These are phyloP conservation scores for Coniochaeta sp. DNA, from an alignment of 2,329 filamentous ascomycete species.

Conservation along the genomic window DNA sequence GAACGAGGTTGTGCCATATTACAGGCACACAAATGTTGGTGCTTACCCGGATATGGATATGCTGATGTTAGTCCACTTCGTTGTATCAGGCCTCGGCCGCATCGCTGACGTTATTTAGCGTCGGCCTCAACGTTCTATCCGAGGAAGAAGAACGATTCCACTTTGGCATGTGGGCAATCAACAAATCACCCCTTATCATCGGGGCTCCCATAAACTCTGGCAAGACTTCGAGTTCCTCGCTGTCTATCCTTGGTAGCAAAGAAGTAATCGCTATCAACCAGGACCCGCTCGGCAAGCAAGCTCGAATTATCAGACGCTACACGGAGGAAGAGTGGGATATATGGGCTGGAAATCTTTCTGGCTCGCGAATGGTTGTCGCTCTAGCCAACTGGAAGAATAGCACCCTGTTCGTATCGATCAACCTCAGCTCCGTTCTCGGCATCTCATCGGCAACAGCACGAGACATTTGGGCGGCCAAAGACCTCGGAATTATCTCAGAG, in stretches of 20 bases:
- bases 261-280: constrained; percentile 53
- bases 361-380: constrained; percentile 32
- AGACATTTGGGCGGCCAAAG: constrained; percentile 30
- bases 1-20: constrained; percentile 42
- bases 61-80: constrained; percentile 29
- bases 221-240: constrained; percentile 27
- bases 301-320: constrained; percentile 38
- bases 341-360: constrained; percentile 40
- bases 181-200: constrained; percentile 42
- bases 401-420: constrained; percentile 30
- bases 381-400: constrained; percentile 42
- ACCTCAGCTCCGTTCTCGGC: constrained; percentile 30
- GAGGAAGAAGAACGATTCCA: constrained; percentile 41
- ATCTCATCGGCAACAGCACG: constrained; percentile 28
- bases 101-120: constrained; percentile 14
- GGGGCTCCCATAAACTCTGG: constrained; percentile 32
- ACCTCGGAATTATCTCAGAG: constrained; percentile 24
- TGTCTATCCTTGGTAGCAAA: constrained; percentile 37
- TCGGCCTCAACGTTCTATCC: constrained; percentile 38
- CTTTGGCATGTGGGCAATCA: constrained; percentile 43
- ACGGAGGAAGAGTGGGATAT: constrained; percentile 42
- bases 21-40: constrained; percentile 32
- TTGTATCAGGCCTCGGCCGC: not conserved
- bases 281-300: constrained; percentile 42
- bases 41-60: constrained; percentile 46